Conservation (phyloP, 2,329 filamentous ascomycete species). For the Cordyceps cicadae region DNA sequence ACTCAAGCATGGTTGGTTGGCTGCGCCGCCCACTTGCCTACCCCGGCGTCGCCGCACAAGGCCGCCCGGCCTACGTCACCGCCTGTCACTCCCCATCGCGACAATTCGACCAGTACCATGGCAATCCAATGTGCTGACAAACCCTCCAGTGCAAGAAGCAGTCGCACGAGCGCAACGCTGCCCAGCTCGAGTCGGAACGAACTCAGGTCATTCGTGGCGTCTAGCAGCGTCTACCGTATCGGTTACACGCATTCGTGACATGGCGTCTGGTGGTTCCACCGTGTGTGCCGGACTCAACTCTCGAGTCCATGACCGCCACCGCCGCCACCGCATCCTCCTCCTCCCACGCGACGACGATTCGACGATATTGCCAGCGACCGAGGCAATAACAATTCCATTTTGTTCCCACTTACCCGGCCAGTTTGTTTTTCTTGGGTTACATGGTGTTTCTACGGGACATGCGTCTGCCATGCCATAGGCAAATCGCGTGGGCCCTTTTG, state of each 20-base stretch:
- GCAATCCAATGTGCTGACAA: slow-evolving; percentile 5
- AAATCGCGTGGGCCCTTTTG: not conserved
- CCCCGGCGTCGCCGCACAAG: not conserved
- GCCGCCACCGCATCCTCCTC: not conserved
- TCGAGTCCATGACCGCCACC: not conserved
- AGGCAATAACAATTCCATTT: not conserved
- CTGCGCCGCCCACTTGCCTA: not conserved
- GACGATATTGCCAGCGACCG: slow-evolving; percentile 9
- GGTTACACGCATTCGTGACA: not conserved
- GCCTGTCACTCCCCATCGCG: slow-evolving; percentile 4
- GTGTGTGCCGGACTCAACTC: not conserved
- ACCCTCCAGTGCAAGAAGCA: slow-evolving; percentile 80
- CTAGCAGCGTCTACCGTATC: slow-evolving; percentile 32
- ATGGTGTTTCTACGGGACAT: not conserved
- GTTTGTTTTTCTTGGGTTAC: slow-evolving; percentile 6
- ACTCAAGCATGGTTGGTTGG: not conserved
- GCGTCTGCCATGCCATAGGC: not conserved
- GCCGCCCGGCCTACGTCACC: slow-evolving; percentile 9
- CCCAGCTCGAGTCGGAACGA: slow-evolving; percentile 84
- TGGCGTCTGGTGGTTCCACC: not conserved
- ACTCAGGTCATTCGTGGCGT: slow-evolving; percentile 91
- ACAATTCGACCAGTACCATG: not conserved
- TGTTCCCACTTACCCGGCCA: slow-evolving; percentile 1
- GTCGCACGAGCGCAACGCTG: slow-evolving; percentile 86
- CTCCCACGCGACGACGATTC: slow-evolving; percentile 3